Evolutionary conservation across 2,329 filamentous ascomycete genomes (phyloP).

Genomic region (Fulvia fulva): DNA sequence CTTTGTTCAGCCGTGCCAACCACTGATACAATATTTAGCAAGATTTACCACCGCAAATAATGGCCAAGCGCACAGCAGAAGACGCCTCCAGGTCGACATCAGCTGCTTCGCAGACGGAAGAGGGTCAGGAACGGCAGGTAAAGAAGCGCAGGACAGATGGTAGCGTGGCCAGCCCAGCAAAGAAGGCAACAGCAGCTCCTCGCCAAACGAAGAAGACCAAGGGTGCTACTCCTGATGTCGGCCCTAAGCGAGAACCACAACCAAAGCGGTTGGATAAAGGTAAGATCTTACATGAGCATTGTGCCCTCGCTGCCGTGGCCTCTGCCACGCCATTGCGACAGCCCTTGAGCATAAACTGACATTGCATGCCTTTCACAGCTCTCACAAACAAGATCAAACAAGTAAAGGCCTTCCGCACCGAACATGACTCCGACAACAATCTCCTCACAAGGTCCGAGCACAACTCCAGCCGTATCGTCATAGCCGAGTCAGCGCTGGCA

Average conservation of each 20-base stretch:
- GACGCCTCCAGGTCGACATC: neutral
- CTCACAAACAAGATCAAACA: conserved; percentile 3
- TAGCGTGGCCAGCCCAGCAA: neutral
- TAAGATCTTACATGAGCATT: neutral
- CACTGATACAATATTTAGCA: neutral
- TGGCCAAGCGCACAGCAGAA: conserved; percentile 2
- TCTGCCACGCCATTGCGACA: no score
- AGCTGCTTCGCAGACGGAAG: neutral
- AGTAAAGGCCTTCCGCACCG: conserved; percentile 2
- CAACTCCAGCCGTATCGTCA: conserved; percentile 2
- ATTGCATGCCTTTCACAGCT: neutral
- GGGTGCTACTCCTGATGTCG: neutral
- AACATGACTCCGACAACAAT: neutral
- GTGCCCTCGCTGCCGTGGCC: no score
- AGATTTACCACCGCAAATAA: neutral
- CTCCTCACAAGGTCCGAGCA: neutral
- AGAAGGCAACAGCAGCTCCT: neutral
- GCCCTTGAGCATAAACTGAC: neutral
- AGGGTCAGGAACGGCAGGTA: neutral
- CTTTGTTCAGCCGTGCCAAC: neutral
- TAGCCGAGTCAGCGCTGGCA: conserved; percentile 3
- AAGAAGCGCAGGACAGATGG: neutral
- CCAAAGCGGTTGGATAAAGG: conserved; percentile 5
- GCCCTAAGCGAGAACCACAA: neutral
- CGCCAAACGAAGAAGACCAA: neutral